Conservation (phyloP, 345 rosid species). For the Erodium maritimum region DNA sequence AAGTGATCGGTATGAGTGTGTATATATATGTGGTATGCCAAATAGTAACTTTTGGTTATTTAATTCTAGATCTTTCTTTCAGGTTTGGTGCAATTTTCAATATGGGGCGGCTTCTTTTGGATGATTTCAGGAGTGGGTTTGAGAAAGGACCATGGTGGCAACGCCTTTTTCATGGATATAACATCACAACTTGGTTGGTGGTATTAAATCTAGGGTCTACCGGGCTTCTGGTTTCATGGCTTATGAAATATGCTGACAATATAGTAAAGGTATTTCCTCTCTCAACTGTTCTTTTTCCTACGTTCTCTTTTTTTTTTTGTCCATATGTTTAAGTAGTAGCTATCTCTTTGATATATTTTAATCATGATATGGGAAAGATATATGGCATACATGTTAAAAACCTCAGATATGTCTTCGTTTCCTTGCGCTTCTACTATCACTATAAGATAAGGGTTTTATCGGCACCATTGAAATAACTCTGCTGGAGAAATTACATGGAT, state of each 20-base stretch:
- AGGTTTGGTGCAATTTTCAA: conserved; percentile 87
- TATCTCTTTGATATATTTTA: too few relatives aligned
- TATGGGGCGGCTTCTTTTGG: conserved; percentile 57
- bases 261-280: conserved; percentile 60
- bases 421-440: not conserved
- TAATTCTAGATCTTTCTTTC: conserved; percentile 1
- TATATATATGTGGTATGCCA: too few relatives aligned
- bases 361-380: too few relatives aligned
- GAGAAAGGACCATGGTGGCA: conserved; percentile 96
- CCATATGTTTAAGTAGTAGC: not conserved
- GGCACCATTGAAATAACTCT: too few relatives aligned
- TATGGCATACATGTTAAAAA: not conserved
- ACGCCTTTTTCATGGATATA: conserved; percentile 68
- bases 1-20: too few relatives aligned
- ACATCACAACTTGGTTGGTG: conserved; percentile 67
- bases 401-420: not conserved
- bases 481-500: too few relatives aligned
- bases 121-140: conserved; percentile 84
- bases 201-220: conserved; percentile 77
- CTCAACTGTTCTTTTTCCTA: not conserved
- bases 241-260: conserved; percentile 90
- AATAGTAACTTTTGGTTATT: too few relatives aligned
- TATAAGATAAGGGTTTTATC: not conserved
- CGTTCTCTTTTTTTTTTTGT: not conserved
- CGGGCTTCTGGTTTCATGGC: conserved; percentile 76